Base-by-base conservation (phyloP, 176 grass and related monocot genomes). In the Carex cristatella region DNA sequence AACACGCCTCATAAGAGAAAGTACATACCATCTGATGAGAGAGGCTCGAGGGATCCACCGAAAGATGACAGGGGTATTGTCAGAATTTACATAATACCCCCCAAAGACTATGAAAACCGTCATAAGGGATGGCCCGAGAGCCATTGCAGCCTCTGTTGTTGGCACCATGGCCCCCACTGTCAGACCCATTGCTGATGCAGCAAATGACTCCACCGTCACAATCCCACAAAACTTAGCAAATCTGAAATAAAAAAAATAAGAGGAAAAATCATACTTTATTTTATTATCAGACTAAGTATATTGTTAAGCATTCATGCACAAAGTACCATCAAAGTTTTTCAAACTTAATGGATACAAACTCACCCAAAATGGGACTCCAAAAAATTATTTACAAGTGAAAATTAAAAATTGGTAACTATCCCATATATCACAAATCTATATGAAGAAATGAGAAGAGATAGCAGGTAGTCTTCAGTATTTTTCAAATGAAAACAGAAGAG, bases 51-150 rank as follows among this genome's bases (percentile, higher is more conserved):
- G 95, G 44, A 98, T 98, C 89, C 95, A 98, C 13, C 93, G 91
- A 80, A 98, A 98, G 59, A 98, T 83, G 61, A 92, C 65, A 1
- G 91, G 93, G 4, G 95, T 95, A 84, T 98, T 98, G 40, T 95
- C 93, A 79, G 89, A 83, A 74, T 95, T 98, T 48, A 95, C 95
- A 92, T 95, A 98, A 85, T 95, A 98, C 28, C 95, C 95, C 61
- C 95, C 95, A 68, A 98, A 98, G 59, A 95, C 95, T 53, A 98
- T 98, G 90, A 98, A 95, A 37, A 98, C 93, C 0, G 95, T 98
- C 95, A 98, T 98, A 74, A 98, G 91, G 44, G 91, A 98, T 83
- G 95, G 95, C 0, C 95, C 95, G 87, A 98, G 92, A 86, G 93
- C 95, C 95, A 98, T 95, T 44, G 93, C 93, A 68, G 93, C 95